Evolutionary conservation across 768 basidiomycete species (phyloP).

Genomic region (Albatrellus ellisii): DNA sequence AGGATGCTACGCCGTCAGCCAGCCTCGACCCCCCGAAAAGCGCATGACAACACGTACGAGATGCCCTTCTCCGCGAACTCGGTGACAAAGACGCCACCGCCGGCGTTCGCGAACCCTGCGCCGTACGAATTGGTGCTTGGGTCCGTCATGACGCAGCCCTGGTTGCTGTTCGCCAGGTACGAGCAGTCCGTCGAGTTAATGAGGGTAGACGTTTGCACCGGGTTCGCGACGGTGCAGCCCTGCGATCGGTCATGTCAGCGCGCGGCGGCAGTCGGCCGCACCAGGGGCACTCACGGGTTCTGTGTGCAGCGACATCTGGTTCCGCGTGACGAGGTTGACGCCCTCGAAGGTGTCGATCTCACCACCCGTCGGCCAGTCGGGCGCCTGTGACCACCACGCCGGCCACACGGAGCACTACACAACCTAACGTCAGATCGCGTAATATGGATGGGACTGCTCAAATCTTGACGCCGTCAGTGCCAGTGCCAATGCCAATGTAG

Average conservation of each 20-base stretch:
- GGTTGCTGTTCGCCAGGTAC: constrained; percentile 37
- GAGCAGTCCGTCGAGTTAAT: constrained; percentile 49
- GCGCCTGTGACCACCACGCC: constrained; percentile 1
- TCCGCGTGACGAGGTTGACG: constrained; percentile 51
- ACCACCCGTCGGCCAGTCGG: not conserved
- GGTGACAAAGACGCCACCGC: constrained; percentile 67
- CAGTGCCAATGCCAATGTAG: too few species aligned
- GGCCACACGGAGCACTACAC: constrained; percentile 2
- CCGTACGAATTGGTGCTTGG: constrained; percentile 47
- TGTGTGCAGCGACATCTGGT: constrained; percentile 70
- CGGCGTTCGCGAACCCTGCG: constrained; percentile 44
- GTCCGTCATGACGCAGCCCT: constrained; percentile 54
- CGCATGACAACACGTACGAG: constrained; percentile 30
- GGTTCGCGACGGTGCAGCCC: constrained; percentile 40
- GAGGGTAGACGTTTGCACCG: constrained; percentile 36
- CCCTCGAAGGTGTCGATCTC: constrained; percentile 27
- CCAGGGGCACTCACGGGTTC: constrained; percentile 21
- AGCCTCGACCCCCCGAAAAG: not conserved
- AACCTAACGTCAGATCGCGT: not conserved
- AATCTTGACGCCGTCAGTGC: too few species aligned
- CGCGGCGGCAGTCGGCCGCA: not conserved
- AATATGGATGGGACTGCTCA: not conserved
- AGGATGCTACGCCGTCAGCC: not conserved
- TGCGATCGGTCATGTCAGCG: constrained; percentile 6
- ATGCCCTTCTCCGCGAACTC: constrained; percentile 56